phyloP scores from a whole-genome alignment of 2,329 filamentous ascomycete species.

The Plenodomus biglobosus region DNA sequence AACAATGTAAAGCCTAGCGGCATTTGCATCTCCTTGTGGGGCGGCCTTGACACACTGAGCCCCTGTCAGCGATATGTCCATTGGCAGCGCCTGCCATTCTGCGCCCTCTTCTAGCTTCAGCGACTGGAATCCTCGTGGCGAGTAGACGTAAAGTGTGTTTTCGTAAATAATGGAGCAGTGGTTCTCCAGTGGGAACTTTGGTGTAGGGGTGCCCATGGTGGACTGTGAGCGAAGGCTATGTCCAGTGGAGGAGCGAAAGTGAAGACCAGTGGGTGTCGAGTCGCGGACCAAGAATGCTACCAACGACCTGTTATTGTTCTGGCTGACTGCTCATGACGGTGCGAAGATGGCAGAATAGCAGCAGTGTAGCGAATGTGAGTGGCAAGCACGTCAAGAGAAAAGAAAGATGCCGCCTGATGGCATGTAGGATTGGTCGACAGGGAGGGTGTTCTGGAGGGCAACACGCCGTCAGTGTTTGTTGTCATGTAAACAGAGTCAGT shows the following conservation, averaged over 20 bases:
- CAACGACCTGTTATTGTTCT: slow-evolving; percentile 22
- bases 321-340: slow-evolving; percentile 37
- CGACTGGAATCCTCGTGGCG: slow-evolving; percentile 72
- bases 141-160: slow-evolving; percentile 83
- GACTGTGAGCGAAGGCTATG: slow-evolving; percentile 10
- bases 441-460: neutral
- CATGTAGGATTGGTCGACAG: slow-evolving; percentile 3
- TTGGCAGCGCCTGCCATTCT: slow-evolving; percentile 67
- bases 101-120: slow-evolving; percentile 68
- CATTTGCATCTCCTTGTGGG: slow-evolving; percentile 57
- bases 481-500: slow-evolving; percentile 13
- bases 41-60: slow-evolving; percentile 75
- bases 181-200: slow-evolving; percentile 68
- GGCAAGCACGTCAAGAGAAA: neutral
- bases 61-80: slow-evolving; percentile 71
- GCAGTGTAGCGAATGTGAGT: neutral
- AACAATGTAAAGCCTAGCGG: slow-evolving; percentile 74
- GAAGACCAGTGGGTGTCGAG: slow-evolving; percentile 18
- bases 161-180: slow-evolving; percentile 81
- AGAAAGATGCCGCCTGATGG: slow-evolving; percentile 8
- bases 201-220: slow-evolving; percentile 71
- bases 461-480: slow-evolving; percentile 20
- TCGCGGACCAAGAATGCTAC: slow-evolving; percentile 20
- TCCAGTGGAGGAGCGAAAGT: slow-evolving; percentile 19
- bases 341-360: slow-evolving; percentile 6